A percentile compares a stretch with the other conserved stretches of the same genome.
Conservation (phyloP, 148 eudicot species). For the Rheum nobile region DNA sequence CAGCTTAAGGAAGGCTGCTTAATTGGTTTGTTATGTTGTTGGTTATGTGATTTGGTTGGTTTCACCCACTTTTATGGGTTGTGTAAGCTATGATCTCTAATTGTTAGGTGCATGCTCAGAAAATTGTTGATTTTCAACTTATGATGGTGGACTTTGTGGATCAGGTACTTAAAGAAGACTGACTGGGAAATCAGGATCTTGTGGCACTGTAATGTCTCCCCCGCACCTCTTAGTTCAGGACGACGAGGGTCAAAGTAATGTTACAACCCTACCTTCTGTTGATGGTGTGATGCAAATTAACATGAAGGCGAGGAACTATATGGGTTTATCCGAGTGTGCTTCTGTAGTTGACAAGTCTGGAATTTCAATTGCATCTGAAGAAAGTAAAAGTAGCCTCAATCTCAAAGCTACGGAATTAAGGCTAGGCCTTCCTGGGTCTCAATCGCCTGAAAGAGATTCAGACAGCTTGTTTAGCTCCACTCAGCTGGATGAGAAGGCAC, state of each 20-base stretch:
- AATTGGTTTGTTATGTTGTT: neutral
- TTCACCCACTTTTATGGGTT: neutral
- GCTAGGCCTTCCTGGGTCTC: conserved; percentile 56
- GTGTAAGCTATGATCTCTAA: neutral
- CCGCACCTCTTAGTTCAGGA: conserved; percentile 23
- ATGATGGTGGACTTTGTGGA: neutral
- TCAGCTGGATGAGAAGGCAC: conserved; percentile 31
- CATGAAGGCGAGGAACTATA: too few relatives aligned
- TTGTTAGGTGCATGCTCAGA: neutral
- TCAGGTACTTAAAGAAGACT: neutral
- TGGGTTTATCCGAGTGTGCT: conserved; percentile 47
- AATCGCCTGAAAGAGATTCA: conserved; percentile 31
- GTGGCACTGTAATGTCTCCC: conserved; percentile 25
- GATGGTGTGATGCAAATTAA: conserved; percentile 13
- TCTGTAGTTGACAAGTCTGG: too few relatives aligned
- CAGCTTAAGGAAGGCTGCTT: neutral
- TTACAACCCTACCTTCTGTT: conserved; percentile 21
- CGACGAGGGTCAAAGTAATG: conserved; percentile 21
- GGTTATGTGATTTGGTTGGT: neutral
- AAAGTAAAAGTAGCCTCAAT: conserved; percentile 23
- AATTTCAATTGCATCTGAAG: conserved; percentile 22
- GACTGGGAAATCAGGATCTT: neutral
- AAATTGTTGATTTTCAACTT: neutral
- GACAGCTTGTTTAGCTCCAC: conserved; percentile 19
- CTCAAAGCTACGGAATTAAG: conserved; percentile 58